Evolutionary conservation across 768 basidiomycete genomes (phyloP).

Genomic region (Hygrophorus pudorinus): DNA sequence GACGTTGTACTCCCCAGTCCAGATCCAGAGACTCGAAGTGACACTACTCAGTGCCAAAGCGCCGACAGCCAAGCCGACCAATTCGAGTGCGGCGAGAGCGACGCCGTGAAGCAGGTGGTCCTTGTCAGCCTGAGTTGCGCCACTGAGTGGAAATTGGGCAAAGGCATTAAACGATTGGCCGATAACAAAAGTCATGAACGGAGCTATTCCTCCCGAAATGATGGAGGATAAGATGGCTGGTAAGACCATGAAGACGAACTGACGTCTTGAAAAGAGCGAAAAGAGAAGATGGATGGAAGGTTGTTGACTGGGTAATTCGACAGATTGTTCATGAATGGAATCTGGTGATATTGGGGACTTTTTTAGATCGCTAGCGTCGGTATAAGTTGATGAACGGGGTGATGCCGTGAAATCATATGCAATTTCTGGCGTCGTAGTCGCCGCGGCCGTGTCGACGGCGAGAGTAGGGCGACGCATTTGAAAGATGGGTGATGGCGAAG

Average conservation of each 20-base stretch:
- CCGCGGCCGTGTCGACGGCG: background rate
- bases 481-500: background rate
- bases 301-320: background rate
- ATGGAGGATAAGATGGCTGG: slow-evolving; percentile 61
- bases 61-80: slow-evolving; percentile 55
- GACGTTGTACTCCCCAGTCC: slow-evolving; percentile 75
- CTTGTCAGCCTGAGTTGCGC: slow-evolving; percentile 30
- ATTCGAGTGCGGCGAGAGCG: slow-evolving; percentile 52
- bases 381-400: slow-evolving; percentile 1
- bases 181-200: slow-evolving; percentile 80
- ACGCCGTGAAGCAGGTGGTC: slow-evolving; percentile 44
- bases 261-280: slow-evolving; percentile 48
- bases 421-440: background rate
- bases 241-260: slow-evolving; percentile 46
- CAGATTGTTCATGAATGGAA: background rate
- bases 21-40: slow-evolving; percentile 78
- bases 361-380: background rate
- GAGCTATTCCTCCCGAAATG: slow-evolving; percentile 60
- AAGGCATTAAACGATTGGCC: slow-evolving; percentile 72
- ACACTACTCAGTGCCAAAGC: slow-evolving; percentile 64
- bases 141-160: slow-evolving; percentile 38
- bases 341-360: background rate
- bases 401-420: background rate
- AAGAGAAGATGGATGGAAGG: slow-evolving; percentile 41
- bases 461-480: background rate